phyloP scores from a whole-genome alignment of 164 flowering plant species.

The Hamamelis virginiana region DNA sequence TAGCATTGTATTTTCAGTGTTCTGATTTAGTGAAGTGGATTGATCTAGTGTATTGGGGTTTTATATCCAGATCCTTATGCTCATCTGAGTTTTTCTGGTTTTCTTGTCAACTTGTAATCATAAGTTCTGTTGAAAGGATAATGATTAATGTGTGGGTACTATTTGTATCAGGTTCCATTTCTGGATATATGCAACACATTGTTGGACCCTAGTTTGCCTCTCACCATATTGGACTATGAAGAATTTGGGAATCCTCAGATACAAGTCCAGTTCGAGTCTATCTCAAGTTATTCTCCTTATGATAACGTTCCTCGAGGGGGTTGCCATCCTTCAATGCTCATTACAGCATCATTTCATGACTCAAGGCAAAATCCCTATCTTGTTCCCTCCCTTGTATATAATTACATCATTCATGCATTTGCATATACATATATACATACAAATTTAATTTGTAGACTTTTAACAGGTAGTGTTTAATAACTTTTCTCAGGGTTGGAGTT shows the following conservation, averaged over 20 bases:
- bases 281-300: conserved; percentile 74
- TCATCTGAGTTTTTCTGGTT: not conserved
- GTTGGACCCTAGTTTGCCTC: conserved; percentile 79
- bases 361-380: conserved; percentile 52
- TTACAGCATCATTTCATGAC: conserved; percentile 75
- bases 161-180: conserved; percentile 80
- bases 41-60: no score
- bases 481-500: conserved; percentile 75
- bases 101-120: no score
- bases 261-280: conserved; percentile 45
- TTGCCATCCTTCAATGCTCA: conserved; percentile 75
- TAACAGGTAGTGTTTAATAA: not conserved
- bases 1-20: not conserved
- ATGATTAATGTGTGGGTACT: conserved; percentile 3
- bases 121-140: conserved; percentile 10
- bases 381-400: not conserved
- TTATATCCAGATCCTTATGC: no score
- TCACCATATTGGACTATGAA: conserved; percentile 79
- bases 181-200: conserved; percentile 89
- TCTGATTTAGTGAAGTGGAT: not conserved
- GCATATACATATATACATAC: not conserved
- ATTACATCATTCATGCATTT: not conserved
- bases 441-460: not conserved
- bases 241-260: conserved; percentile 88
- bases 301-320: conserved; percentile 57